phyloP scores from a whole-genome alignment of 495 filamentous ascomycete genomes.

The Aspergillus hancockii region DNA sequence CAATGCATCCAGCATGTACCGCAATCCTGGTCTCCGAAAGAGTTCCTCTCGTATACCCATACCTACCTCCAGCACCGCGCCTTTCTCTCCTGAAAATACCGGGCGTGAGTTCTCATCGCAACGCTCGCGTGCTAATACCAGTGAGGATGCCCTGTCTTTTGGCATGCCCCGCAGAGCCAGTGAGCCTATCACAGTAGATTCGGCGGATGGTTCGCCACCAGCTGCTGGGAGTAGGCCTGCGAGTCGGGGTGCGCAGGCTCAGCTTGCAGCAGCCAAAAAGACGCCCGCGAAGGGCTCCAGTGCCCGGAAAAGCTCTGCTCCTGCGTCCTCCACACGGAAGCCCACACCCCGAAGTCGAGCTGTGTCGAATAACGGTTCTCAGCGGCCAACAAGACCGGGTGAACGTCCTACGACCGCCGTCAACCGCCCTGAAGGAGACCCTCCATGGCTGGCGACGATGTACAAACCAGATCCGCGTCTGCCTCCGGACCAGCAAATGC shows the following conservation, averaged over 20 bases:
- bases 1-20: constrained; percentile 38
- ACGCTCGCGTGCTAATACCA: constrained; percentile 58
- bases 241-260: constrained; percentile 36
- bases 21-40: constrained; percentile 44
- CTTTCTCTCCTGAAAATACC: constrained; percentile 63
- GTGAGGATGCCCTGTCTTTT: constrained; percentile 61
- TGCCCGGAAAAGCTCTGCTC: constrained; percentile 45
- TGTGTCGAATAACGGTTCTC: constrained; percentile 38
- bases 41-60: constrained; percentile 81
- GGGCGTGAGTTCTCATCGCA: constrained; percentile 70
- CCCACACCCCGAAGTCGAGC: constrained; percentile 36
- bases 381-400: constrained; percentile 65
- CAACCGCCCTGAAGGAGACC: constrained; percentile 88
- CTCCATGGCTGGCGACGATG: constrained; percentile 91
- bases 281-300: constrained; percentile 38
- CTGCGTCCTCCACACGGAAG: constrained; percentile 37
- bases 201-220: constrained; percentile 50
- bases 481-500: constrained; percentile 91
- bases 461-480: constrained; percentile 95
- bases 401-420: constrained; percentile 58
- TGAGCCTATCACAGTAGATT: constrained; percentile 63
- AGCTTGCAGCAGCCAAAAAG: constrained; percentile 20
- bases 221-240: constrained; percentile 42
- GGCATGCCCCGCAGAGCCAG: constrained; percentile 69
- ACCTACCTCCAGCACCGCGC: constrained; percentile 71